phyloP scores from a whole-genome alignment of 2,329 filamentous ascomycete species.

The Sarocladiaceae sp. region DNA sequence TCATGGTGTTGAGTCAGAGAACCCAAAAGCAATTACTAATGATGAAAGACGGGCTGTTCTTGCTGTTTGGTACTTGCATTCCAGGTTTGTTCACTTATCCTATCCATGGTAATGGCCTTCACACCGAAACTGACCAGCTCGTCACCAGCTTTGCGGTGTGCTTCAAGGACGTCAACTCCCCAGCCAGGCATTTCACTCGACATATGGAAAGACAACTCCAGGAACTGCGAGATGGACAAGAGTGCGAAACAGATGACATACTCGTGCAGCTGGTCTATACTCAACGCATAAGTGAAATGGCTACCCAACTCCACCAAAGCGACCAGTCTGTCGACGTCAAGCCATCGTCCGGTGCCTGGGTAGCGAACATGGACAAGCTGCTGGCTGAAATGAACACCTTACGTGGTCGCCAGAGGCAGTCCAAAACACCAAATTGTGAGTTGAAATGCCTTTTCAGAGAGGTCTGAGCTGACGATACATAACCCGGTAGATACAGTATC shows the following conservation, averaged over 20 bases:
- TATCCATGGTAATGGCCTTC: not conserved
- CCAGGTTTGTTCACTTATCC: too few relatives aligned
- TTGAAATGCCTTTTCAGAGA: not conserved
- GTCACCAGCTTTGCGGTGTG: constrained; percentile 10
- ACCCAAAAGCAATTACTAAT: constrained; percentile 10
- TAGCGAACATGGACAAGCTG: constrained; percentile 12
- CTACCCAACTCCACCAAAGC: constrained; percentile 10
- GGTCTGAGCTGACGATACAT: not conserved
- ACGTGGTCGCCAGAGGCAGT: constrained; percentile 5
- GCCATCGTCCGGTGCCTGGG: constrained; percentile 9
- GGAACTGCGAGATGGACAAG: constrained; percentile 9
- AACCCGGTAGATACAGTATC: constrained; percentile 11
- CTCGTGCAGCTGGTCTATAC: constrained; percentile 11
- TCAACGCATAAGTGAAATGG: constrained; percentile 12
- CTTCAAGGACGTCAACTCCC: constrained; percentile 12
- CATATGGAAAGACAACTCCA: constrained; percentile 12
- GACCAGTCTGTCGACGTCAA: constrained; percentile 13
- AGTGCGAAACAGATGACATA: constrained; percentile 11
- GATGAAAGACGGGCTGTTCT: constrained; percentile 13
- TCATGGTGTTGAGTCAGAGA: constrained; percentile 7
- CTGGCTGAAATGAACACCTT: constrained; percentile 8
- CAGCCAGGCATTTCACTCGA: constrained; percentile 12
- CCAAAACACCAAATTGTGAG: not conserved
- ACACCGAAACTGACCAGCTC: not conserved
- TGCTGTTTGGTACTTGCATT: constrained; percentile 13